A percentile compares a stretch with the other conserved stretches of the same genome.
Conservation (phyloP, 345 rosid species). For the Populus ilicifolia region DNA sequence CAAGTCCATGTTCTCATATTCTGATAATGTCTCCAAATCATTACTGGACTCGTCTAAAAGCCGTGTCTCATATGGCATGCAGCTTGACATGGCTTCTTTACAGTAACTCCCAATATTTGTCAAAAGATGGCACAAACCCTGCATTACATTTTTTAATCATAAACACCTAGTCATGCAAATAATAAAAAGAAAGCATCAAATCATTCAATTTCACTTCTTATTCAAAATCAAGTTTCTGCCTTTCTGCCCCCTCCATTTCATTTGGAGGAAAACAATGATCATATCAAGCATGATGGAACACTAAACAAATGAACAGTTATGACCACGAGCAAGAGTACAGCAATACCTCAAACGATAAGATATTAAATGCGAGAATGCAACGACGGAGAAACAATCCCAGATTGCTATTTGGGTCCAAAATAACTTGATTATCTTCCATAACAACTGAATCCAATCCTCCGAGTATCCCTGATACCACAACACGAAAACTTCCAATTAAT, state of each 20-base stretch:
- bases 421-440: conserved; percentile 70
- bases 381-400: conserved; percentile 91
- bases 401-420: conserved; percentile 77
- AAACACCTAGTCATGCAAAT: background rate
- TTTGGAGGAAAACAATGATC: too few species aligned
- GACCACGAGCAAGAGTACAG: too few species aligned
- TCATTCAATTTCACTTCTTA: background rate
- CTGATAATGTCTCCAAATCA: conserved; percentile 50
- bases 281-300: too few species aligned
- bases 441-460: conserved; percentile 62
- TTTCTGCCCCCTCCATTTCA: too few species aligned
- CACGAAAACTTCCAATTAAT: background rate
- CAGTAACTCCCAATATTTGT: conserved; percentile 64
- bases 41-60: conserved; percentile 49
- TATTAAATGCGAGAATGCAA: conserved; percentile 74
- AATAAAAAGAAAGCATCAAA: background rate
- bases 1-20: conserved; percentile 82
- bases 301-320: too few species aligned
- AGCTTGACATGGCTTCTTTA: conserved; percentile 61
- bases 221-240: background rate
- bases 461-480: conserved; percentile 50
- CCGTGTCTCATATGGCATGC: conserved; percentile 42
- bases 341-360: conserved; percentile 75
- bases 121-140: conserved; percentile 90
- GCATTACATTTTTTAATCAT: conserved; percentile 18